Conservation (phyloP, 2,329 filamentous ascomycete species). For the Fusarium nelsonii region DNA sequence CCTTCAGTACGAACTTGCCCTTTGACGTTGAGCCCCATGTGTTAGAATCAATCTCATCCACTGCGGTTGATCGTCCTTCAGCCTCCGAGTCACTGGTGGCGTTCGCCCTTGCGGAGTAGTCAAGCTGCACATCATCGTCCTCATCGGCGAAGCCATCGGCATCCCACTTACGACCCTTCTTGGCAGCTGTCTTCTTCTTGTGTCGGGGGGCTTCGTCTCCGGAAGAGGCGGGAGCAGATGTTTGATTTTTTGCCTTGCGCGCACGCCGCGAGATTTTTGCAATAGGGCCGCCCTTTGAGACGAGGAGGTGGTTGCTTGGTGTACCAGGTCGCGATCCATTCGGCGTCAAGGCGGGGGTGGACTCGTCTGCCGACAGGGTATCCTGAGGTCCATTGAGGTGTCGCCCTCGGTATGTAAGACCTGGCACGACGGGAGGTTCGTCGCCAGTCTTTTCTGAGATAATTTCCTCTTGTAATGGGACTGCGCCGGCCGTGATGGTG, state of each 20-base stretch:
- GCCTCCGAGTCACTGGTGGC: slow-evolving; percentile 66
- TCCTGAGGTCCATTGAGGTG: slow-evolving; percentile 53
- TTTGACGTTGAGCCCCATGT: slow-evolving; percentile 89
- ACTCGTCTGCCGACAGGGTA: slow-evolving; percentile 69
- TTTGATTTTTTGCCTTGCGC: slow-evolving; percentile 75
- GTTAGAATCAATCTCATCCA: slow-evolving; percentile 81
- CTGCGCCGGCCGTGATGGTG: slow-evolving; percentile 45
- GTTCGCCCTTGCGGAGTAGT: slow-evolving; percentile 82
- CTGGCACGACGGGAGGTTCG: slow-evolving; percentile 51
- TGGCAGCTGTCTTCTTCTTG: slow-evolving; percentile 80
- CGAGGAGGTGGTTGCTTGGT: slow-evolving; percentile 73
- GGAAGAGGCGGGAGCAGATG: slow-evolving; percentile 77
- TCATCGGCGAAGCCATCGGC: slow-evolving; percentile 89
- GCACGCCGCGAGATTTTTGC: slow-evolving; percentile 84
- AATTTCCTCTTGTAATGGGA: slow-evolving; percentile 51
- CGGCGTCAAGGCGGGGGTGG: slow-evolving; percentile 77
- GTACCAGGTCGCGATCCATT: slow-evolving; percentile 84
- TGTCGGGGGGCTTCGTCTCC: slow-evolving; percentile 77
- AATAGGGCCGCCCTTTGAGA: slow-evolving; percentile 79
- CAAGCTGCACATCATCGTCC: slow-evolving; percentile 81
- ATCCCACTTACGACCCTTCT: slow-evolving; percentile 93
- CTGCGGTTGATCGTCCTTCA: slow-evolving; percentile 66
- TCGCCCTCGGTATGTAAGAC: slow-evolving; percentile 57
- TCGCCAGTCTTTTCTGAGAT: slow-evolving; percentile 49
- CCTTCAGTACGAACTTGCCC: slow-evolving; percentile 93